These are phyloP conservation scores for Psilocybe tampanensis DNA, from an alignment of 768 basidiomycete species.

Conservation along the genomic window DNA sequence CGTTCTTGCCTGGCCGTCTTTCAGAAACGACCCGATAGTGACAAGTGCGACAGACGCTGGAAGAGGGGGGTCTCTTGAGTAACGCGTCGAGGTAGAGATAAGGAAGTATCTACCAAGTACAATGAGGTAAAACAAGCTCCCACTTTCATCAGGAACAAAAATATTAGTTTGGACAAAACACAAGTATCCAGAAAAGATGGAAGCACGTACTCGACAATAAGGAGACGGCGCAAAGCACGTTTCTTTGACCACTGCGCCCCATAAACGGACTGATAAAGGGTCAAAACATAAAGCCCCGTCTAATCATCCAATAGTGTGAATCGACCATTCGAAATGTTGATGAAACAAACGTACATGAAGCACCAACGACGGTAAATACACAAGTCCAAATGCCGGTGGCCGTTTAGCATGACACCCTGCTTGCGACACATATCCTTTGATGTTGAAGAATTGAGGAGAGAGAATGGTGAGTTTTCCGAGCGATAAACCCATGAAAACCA, in stretches of 20 bases:
- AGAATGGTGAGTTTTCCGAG: slow-evolving; percentile 4
- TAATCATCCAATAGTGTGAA: not conserved
- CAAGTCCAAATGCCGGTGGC: slow-evolving; percentile 33
- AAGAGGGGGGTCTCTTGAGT: not conserved
- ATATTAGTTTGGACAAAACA: not conserved
- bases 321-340: not conserved
- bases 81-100: not conserved
- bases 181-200: not conserved
- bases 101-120: slow-evolving; percentile 29
- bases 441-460: not conserved
- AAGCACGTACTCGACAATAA: not conserved
- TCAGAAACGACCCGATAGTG: slow-evolving; percentile 35
- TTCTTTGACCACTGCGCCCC: not conserved
- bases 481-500: slow-evolving; percentile 29
- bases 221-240: not conserved
- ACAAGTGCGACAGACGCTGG: slow-evolving; percentile 35
- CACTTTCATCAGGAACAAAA: slow-evolving; percentile 23
- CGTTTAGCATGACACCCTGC: slow-evolving; percentile 36
- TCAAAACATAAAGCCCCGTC: slow-evolving; percentile 1
- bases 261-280: not conserved
- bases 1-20: slow-evolving; percentile 13
- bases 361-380: slow-evolving; percentile 38
- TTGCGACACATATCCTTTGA: not conserved
- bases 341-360: slow-evolving; percentile 31
- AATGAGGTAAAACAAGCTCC: slow-evolving; percentile 44